Percentiles rank a stretch among this genome's conserved stretches.
phyloP scores from a whole-genome alignment of 768 basidiomycete species.

The Megacollybia marginata region DNA sequence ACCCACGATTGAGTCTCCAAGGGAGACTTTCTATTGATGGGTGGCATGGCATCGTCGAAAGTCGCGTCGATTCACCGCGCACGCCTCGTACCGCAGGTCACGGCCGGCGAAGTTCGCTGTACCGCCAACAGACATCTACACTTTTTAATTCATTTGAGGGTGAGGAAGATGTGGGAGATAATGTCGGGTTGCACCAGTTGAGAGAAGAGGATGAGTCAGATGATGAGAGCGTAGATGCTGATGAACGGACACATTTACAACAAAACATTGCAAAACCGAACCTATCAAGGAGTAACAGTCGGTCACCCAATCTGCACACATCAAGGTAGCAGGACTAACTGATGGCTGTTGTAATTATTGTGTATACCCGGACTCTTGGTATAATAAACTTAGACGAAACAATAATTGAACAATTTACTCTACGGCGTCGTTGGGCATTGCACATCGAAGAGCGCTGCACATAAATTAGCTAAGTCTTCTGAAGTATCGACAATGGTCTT shows the following conservation, averaged over 20 bases:
- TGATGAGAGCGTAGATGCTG: conserved; percentile 31
- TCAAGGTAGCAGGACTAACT: no score
- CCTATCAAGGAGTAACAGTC: conserved; percentile 47
- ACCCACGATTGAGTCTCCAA: conserved; percentile 75
- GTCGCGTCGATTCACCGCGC: conserved; percentile 24
- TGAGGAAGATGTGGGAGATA: conserved; percentile 29
- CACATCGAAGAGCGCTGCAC: no score
- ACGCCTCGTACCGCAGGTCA: conserved; percentile 36
- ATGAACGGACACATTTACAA: conserved; percentile 36
- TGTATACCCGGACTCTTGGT: no score
- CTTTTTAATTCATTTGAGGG: conserved; percentile 76
- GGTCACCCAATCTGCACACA: conserved; percentile 30
- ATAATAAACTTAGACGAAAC: no score
- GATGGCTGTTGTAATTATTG: no score
- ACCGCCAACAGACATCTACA: conserved; percentile 55
- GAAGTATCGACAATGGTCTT: no score
- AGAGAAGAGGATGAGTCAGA: conserved; percentile 63
- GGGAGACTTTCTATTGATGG: conserved; percentile 78
- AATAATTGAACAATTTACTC: no score
- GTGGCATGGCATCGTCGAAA: conserved; percentile 43
- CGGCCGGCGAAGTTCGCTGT: conserved; percentile 58
- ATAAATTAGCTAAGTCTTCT: no score
- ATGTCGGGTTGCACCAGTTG: conserved; percentile 54
- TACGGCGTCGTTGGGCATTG: no score
- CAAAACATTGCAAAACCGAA: conserved; percentile 9